Base-by-base conservation (phyloP, 148 eudicot genomes). In the Pharnaceum exiguum region DNA sequence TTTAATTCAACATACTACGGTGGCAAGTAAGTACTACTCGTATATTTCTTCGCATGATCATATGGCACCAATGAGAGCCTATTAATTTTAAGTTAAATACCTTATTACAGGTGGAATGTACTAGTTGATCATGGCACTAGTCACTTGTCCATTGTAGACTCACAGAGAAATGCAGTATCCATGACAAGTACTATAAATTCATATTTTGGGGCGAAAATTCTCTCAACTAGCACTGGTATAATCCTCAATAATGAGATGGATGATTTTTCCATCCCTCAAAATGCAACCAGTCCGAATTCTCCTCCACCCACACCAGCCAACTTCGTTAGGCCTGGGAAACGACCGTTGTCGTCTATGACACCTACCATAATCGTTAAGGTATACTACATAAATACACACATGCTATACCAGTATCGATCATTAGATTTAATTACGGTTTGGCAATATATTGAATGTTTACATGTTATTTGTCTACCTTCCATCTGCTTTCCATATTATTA, bases 311-410 rank as follows among this genome's bases (percentile, higher is more conserved):
- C 89, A 17, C 82, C 84, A 6, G 67, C 67, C 13, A 83, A 83
- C 60, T 80, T 79, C 45, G 72, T 83, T 33, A 63, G 25, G 63
- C 82, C 89, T 6, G 75, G 80, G 45, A 83, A 86, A 57, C 62
- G 95, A 49, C 95, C 95, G 6, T 75, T 81, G 35, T 86, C 95
- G 16, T 86, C 95, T 65, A 83, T 86, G 90, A 77, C 84, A 36
- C 89, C 89, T 1, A 60, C 80, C 46, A 47, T 83, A 6, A 49
- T 83, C 36, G 65, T 83, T 35, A 83, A 83, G 89, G 85, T 82
- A 59, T n/a, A 15, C 23, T 17, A 42, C 19, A 9, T 42, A 11
- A n/a, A 4, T 26, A 49, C 10, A 15, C n/a, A n/a, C n/a, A n/a
- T n/a, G n/a, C n/a, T n/a, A n/a, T n/a, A n/a, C n/a, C n/a, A n/a